A percentile compares a stretch with the other conserved stretches of the same genome.
These are phyloP conservation scores for barley (Hordeum vulgare) DNA, from an alignment of 176 grass and related monocot species.

Conservation along the genomic window MorexV3_pseudomolecules_assembly NC_058524.1:120940716-120941215, in stretches of 20 bases:
- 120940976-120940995: neutral
- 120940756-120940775: slow-evolving; percentile 32
- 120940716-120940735: slow-evolving; percentile 49
- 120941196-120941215: slow-evolving; percentile 28
- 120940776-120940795: slow-evolving; percentile 34
- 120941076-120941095: neutral
- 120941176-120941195: neutral
- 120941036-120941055: neutral
- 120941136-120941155: neutral
- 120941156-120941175: neutral
- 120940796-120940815: neutral
- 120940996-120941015: no score
- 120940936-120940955: neutral
- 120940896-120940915: neutral
- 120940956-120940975: slow-evolving; percentile 1
- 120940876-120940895: slow-evolving; percentile 8
- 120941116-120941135: no score
- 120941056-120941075: neutral
- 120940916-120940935: neutral
- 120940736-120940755: slow-evolving; percentile 34
- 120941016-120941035: neutral
- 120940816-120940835: neutral
- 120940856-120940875: neutral
- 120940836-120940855: neutral
- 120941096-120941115: neutral